A percentile compares a stretch with the other conserved stretches of the same genome.
These are phyloP conservation scores for Colletotrichum tanaceti DNA, from an alignment of 2,329 filamentous ascomycete species.

Conservation along the genomic window DNA sequence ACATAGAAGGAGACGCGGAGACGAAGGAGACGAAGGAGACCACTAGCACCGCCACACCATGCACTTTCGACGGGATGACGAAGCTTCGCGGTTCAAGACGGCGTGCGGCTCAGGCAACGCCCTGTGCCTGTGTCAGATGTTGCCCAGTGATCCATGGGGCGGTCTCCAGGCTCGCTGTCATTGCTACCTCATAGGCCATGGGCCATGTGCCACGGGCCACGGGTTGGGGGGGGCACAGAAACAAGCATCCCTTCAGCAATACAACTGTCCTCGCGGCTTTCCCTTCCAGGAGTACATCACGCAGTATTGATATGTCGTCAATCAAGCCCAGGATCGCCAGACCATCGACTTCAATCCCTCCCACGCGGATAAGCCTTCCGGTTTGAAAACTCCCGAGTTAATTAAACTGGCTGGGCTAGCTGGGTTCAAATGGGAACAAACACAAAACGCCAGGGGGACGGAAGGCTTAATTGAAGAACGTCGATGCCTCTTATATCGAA, in stretches of 20 bases:
- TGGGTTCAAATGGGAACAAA: no score
- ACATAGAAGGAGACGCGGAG: background rate
- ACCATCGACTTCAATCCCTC: background rate
- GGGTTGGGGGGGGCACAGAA: background rate
- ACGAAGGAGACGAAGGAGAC: background rate
- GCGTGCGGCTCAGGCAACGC: slow-evolving; percentile 13
- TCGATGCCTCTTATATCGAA: no score
- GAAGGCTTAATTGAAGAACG: no score
- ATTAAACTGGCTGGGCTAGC: no score
- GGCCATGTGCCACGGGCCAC: no score
- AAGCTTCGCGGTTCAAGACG: background rate
- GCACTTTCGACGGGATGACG: background rate
- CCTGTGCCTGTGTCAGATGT: slow-evolving; percentile 20
- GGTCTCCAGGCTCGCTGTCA: background rate
- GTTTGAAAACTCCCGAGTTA: no score
- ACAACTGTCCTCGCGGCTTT: slow-evolving; percentile 11
- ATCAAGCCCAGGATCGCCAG: slow-evolving; percentile 17
- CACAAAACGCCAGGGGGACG: no score
- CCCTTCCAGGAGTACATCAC: slow-evolving; percentile 8
- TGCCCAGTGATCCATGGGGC: slow-evolving; percentile 7
- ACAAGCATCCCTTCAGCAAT: background rate
- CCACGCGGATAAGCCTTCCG: background rate
- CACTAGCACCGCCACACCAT: slow-evolving; percentile 9
- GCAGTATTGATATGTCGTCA: slow-evolving; percentile 18
- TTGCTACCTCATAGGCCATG: slow-evolving; percentile 2